Evolutionary conservation across 139 green algal genomes (phyloP).

Genomic region (Haematococcus lacustris): DNA sequence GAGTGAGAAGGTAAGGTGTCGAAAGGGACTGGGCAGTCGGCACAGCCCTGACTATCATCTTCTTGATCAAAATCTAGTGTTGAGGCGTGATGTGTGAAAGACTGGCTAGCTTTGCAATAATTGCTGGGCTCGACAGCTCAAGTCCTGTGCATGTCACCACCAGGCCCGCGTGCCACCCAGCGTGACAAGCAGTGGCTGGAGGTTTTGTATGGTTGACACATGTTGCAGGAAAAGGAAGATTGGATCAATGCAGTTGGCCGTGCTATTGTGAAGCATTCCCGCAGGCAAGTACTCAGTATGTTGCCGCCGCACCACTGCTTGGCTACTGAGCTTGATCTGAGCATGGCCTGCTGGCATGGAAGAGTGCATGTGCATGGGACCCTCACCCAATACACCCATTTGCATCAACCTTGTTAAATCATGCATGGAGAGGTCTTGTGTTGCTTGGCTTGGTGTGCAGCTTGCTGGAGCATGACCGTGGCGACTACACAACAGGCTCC

Average conservation of each 20-base stretch:
- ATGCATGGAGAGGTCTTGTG: neutral
- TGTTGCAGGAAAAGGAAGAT: slow-evolving; percentile 86
- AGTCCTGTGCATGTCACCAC: neutral
- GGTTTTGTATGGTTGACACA: neutral
- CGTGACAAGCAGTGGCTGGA: neutral
- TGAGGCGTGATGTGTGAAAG: neutral
- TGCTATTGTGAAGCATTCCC: slow-evolving; percentile 89
- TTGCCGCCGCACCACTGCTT: neutral
- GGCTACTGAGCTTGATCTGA: neutral
- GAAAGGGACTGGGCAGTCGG: too few species aligned
- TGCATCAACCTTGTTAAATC: neutral
- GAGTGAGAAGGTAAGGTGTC: slow-evolving; percentile 77
- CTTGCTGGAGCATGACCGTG: slow-evolving; percentile 56
- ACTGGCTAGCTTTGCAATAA: neutral
- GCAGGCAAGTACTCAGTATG: slow-evolving; percentile 13
- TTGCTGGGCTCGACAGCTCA: neutral
- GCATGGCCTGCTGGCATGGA: too few species aligned
- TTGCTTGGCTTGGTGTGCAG: slow-evolving; percentile 22
- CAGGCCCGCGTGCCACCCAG: neutral
- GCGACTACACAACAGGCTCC: slow-evolving; percentile 46
- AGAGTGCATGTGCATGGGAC: neutral
- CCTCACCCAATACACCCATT: neutral
- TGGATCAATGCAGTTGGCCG: slow-evolving; percentile 97
- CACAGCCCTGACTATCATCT: too few species aligned
- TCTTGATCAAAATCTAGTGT: neutral